Evolutionary conservation across 2,329 filamentous ascomycete genomes (phyloP).

Genomic region (Hyphodiscus sp.): DNA sequence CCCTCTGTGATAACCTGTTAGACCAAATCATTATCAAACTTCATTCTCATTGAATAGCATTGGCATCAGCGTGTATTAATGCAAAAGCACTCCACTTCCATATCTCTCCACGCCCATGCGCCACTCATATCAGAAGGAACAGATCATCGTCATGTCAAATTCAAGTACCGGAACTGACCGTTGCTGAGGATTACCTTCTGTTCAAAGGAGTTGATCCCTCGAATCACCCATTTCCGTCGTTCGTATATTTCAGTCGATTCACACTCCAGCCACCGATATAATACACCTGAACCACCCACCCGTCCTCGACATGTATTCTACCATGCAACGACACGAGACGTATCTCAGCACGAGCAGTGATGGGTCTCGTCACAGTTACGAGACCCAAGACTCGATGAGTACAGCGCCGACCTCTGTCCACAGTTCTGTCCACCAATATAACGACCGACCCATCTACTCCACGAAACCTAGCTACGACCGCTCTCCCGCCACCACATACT

Average conservation of each 20-base stretch:
- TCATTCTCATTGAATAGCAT: not conserved
- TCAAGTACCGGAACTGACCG: constrained; percentile 9
- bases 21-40: not conserved
- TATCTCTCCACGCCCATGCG: constrained; percentile 14
- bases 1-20: not conserved
- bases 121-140: constrained; percentile 6
- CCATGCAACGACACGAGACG: constrained; percentile 22
- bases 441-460: constrained; percentile 11
- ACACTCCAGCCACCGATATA: not conserved
- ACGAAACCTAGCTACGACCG: constrained; percentile 15
- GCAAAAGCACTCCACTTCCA: constrained; percentile 9
- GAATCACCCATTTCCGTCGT: not conserved
- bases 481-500: constrained; percentile 21
- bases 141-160: constrained; percentile 15
- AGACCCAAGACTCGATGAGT: constrained; percentile 40
- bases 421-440: constrained; percentile 26
- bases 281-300: not conserved
- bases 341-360: constrained; percentile 31
- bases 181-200: constrained; percentile 8
- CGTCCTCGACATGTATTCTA: constrained; percentile 18
- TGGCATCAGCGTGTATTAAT: constrained; percentile 5
- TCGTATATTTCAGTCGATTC: not conserved
- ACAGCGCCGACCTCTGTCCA: constrained; percentile 39
- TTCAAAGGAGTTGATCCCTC: constrained; percentile 1
- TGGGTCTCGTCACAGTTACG: constrained; percentile 37